Base-by-base conservation (phyloP, 176 grass and related monocot genomes). In the Leersia perrieri region DNA sequence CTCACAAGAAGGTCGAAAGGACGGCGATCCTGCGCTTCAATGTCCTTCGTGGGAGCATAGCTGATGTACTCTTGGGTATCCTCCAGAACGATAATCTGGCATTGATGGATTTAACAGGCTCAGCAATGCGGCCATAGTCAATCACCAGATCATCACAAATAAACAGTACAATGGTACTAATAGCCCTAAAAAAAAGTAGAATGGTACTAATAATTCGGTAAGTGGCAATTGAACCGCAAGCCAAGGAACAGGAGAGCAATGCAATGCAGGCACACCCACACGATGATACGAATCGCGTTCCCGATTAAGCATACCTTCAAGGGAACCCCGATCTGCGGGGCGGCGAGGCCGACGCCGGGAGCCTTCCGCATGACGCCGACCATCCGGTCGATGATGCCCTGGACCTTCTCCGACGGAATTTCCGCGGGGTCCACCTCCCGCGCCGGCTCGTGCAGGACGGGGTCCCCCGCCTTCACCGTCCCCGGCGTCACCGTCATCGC, bases 1-100 rank as follows among this genome's bases (percentile, higher is more conserved):
- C 82, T 68, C 76, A 98, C 95, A 33, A 91, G 81, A 89, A 95
- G 96, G 86, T 95, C 90, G 76, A 95, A 95, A 13, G 95, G 88
- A 7, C 75, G 86, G 10, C 92, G 90, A 26, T 93, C 95, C 76
- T 98, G 95, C 2, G 68, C 78, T 84, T 90, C 72, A 8, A 89
- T 86, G 29, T 95, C 88, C 49, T 91, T 77, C 33, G 84, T 89
- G 75, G 84, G 86, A 75, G 84, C 90, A 91, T 93, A 98, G 55
- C 88, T 93, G 49, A 98, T 98, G 88, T 86, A 98, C 64, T 98
- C 96, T 73, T 95, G 78, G 16, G 92, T 95, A 69, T 98, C 92
- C 69, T 98, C 96, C 34, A 95, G 72, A 55, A 98, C 88, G 74
- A 98, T 98, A 85, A 98, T 95, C 96, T 95, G 88, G 9, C 70